These are phyloP conservation scores for Gentiana macrophylla DNA, from an alignment of 257 asterid genomes.

Conservation along the genomic window DNA sequence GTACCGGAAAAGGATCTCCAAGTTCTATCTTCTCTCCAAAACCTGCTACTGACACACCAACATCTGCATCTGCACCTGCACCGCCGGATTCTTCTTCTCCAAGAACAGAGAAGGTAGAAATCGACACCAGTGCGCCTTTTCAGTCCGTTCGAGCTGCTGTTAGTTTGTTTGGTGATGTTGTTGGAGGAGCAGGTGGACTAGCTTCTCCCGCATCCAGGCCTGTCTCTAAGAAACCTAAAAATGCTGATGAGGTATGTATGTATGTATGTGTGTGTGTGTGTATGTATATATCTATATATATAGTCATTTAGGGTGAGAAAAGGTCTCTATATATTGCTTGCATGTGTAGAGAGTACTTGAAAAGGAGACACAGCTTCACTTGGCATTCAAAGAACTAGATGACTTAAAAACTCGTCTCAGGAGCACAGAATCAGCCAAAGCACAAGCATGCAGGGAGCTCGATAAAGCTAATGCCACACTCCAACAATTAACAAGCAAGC, in stretches of 20 bases:
- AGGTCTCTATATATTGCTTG: background rate
- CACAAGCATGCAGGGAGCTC: conserved; percentile 51
- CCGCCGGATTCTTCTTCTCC: conserved; percentile 22
- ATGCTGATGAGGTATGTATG: conserved; percentile 54
- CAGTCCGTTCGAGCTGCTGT: conserved; percentile 84
- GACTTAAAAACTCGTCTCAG: conserved; percentile 38
- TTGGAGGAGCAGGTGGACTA: conserved; percentile 6
- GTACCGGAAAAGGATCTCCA: conserved; percentile 14
- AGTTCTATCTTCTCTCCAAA: conserved; percentile 26
- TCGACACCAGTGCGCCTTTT: conserved; percentile 68
- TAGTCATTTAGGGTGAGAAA: too few relatives aligned
- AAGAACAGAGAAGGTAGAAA: conserved; percentile 41
- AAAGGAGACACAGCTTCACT: conserved; percentile 64
- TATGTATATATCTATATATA: too few relatives aligned
- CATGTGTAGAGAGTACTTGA: conserved; percentile 57
- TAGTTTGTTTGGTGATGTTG: conserved; percentile 50
- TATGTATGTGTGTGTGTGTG: background rate
- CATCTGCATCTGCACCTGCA: background rate
- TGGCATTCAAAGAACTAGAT: conserved; percentile 47
- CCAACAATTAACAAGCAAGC: conserved; percentile 55
- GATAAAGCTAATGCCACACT: conserved; percentile 51
- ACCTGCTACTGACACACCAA: conserved; percentile 22
- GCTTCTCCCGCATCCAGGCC: conserved; percentile 28
- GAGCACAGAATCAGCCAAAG: conserved; percentile 40
- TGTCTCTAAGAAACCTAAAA: conserved; percentile 27